Evolutionary conservation across 129 eudicot species (phyloP), one percentile per base, ranked within the genome.

Genomic region (Smallanthus sonchifolius): DNA sequence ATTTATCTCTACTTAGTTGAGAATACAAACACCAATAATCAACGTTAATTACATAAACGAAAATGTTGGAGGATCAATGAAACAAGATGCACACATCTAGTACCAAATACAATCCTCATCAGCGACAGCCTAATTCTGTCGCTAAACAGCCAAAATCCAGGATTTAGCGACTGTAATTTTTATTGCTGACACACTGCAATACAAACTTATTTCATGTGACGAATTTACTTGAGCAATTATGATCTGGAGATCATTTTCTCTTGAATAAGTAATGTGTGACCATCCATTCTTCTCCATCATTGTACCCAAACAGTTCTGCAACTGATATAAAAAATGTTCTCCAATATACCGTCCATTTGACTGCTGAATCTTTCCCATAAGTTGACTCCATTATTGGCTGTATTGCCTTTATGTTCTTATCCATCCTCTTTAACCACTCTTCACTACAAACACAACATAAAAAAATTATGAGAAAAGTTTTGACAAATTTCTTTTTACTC

Each of bases 271-370:
- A 94, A 80, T 83, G 96, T 14, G 97, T 80, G 60, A 95, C 97
- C 99, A 95, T 95, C 99, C 99, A 95, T 78, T 95, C 99, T 78
- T 95, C 96, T 67, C 99, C 99, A 64, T 95, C 74, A 66, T 86
- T 91, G 88, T 94, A 94, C 37, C 86, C 88, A 73, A 91, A 94
- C 20, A 85, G 79, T 64, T 94, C 99, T 7, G 99, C 97, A 69
- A 95, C 99, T 36, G 95, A 74, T 7, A 95, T 85, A 82, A 95
- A 95, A 69, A 95, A 95, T 36, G 99, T 88, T 72, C 97, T 85
- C 97, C 99, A 95, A 69, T 95, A 95, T 6, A 85, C 97, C 0
- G 91, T 88, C 99, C 99, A 94, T 72, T 94, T 94, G 35, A 85
- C 86, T 3, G 90, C 96, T 62, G 93, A 88, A 72, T 91, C 97